Evolutionary conservation across 352 stramenopile species (phyloP), one percentile per base, ranked within the genome.

Genomic region (Phytopythium cucurbitacearum): DNA sequence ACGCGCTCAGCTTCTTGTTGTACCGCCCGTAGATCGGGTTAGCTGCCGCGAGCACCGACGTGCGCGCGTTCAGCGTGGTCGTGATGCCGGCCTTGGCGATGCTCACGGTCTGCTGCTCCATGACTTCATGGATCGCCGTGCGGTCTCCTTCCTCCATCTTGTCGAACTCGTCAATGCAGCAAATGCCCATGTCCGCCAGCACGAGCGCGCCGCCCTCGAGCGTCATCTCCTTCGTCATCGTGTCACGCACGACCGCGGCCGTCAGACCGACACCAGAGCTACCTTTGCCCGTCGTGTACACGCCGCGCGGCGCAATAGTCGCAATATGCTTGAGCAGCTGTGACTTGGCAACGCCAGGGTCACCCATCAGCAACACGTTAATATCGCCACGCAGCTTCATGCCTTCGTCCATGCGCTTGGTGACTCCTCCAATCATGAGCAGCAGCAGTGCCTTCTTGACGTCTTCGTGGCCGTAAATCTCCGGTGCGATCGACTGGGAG

Each of bases 221-320:
- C 32, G 83, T 92, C 85, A 91, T 94, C 67, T 98, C 95, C 59
- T 94, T 96, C 1, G 94, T 99, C 6, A 88, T 91, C 3, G 84
- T 80, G 72, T 99, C 96, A 46, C 96, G 96, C 15, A 97, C 93
- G 21, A 99, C 94, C 5, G 96, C 96, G 11, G 98, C 98, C 1
- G 97, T 99, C 37, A 99, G 74, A 48, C 98, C 98, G 3, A 99
- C 98, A 37, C 96, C 97, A 11, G 91, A 99, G 73, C 87, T 98
- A 44, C 98, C 98, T 73, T 99, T 99, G 36, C 97, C 97, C 2
- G 98, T 99, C 1, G 97, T 99, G 63, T 99, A 99, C n/a, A 99
- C 94, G 9, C 94, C 96, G 42, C 97, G 80, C 3, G 97, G 97
- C 15, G 97, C 96, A 41, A 99, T 91, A 0, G 74, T 96, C 10